Evolutionary conservation across 1,284 basidiomycete genomes (phyloP).

Genomic region (Stygiomarasmius scandens): DNA sequence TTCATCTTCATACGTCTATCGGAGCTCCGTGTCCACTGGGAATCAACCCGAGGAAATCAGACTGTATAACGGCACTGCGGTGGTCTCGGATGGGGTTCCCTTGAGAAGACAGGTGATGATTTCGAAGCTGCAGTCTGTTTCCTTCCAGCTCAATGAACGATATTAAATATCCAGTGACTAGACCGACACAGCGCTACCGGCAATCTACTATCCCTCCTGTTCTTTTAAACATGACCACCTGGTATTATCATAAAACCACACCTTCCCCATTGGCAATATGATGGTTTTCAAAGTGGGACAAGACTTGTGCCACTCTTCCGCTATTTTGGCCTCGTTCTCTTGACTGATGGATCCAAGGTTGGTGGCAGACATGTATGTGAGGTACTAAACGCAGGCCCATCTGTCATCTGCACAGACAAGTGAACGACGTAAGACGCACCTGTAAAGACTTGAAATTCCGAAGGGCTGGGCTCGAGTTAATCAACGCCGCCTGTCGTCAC

Average conservation of each 20-base stretch:
- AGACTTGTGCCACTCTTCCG: slow-evolving; percentile 13
- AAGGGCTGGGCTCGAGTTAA: slow-evolving; percentile 9
- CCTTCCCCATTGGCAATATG: slow-evolving; percentile 19
- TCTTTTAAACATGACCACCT: slow-evolving; percentile 12
- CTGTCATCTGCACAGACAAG: neutral
- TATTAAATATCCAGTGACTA: no score
- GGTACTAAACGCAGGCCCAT: slow-evolving; percentile 9
- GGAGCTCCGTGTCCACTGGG: no score
- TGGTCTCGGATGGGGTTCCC: no score
- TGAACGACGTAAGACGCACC: neutral
- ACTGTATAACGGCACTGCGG: no score
- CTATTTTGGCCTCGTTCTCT: slow-evolving; percentile 15
- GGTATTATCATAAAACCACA: slow-evolving; percentile 15
- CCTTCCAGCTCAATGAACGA: no score
- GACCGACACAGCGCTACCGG: neutral
- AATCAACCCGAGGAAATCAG: no score
- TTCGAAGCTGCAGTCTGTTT: no score
- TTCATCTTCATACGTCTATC: no score
- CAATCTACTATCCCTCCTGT: neutral
- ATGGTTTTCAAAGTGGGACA: slow-evolving; percentile 20
- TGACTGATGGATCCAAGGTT: neutral
- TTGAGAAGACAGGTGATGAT: no score
- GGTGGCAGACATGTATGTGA: slow-evolving; percentile 19
- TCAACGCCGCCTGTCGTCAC: slow-evolving; percentile 9
- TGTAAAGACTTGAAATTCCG: slow-evolving; percentile 14